Conservation (phyloP, 352 stramenopile species). For the Albugo candida region DNA sequence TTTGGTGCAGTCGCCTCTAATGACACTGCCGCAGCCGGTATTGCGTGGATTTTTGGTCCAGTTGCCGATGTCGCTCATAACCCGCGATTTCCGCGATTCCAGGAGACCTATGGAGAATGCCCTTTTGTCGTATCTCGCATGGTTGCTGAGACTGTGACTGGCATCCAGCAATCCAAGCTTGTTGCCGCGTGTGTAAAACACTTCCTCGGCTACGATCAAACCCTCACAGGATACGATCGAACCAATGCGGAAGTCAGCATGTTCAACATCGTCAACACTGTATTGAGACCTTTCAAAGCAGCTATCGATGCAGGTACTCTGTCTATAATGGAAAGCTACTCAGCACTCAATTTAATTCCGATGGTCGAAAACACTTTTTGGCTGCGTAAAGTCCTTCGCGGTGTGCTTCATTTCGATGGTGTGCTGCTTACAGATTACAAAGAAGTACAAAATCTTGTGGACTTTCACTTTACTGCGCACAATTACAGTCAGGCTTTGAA, state of each 20-base stretch:
- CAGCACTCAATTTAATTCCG: constrained; percentile 82
- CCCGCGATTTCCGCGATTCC: constrained; percentile 78
- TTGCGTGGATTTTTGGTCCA: constrained; percentile 83
- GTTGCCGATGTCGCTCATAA: constrained; percentile 68
- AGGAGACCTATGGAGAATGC: constrained; percentile 88
- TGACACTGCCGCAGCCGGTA: constrained; percentile 73
- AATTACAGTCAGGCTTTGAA: constrained; percentile 18
- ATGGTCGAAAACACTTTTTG: constrained; percentile 65
- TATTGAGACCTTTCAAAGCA: constrained; percentile 62
- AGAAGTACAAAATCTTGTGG: constrained; percentile 54
- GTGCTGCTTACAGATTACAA: constrained; percentile 65
- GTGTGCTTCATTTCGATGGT: constrained; percentile 44
- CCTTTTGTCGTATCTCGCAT: constrained; percentile 53
- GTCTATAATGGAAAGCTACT: constrained; percentile 89
- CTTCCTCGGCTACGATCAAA: constrained; percentile 77
- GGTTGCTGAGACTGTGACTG: constrained; percentile 43
- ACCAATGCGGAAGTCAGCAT: constrained; percentile 46
- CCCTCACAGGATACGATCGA: constrained; percentile 61
- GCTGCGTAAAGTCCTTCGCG: constrained; percentile 16
- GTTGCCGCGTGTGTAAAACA: constrained; percentile 82
- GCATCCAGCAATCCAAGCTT: constrained; percentile 49
- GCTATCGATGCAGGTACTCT: constrained; percentile 59
- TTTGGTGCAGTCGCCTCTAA: constrained; percentile 61
- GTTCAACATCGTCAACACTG: constrained; percentile 72
- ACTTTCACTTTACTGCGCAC: constrained; percentile 31